A percentile compares a stretch with the other conserved stretches of the same genome.
phyloP scores from a whole-genome alignment of 257 asterid species.

The Verbascum thapsus region DNA sequence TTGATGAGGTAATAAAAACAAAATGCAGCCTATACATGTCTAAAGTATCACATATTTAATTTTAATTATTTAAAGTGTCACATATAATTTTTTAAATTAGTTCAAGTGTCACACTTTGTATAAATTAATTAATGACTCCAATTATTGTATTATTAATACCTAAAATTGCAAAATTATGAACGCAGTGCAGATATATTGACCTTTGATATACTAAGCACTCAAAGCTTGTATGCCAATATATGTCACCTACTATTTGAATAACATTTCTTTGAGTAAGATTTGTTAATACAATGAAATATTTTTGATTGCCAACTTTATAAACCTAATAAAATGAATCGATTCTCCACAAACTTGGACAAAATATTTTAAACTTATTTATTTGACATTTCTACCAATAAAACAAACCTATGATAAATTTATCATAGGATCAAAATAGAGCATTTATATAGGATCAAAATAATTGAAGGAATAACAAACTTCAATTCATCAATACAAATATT shows the following conservation, averaged over 20 bases:
- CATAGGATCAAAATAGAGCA: too few species aligned
- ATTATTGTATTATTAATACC: neutral
- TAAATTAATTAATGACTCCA: neutral
- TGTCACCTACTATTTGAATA: conserved; percentile 17
- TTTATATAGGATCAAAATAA: too few species aligned
- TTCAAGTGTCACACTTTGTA: conserved; percentile 21
- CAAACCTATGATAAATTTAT: too few species aligned
- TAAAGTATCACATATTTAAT: conserved; percentile 39
- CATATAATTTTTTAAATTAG: neutral
- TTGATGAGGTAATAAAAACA: conserved; percentile 38
- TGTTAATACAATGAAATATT: neutral
- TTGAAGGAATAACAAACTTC: too few species aligned
- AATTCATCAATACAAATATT: too few species aligned
- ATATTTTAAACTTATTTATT: too few species aligned
- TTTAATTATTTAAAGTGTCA: neutral
- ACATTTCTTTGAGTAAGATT: neutral
- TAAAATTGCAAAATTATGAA: neutral
- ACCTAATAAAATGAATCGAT: neutral
- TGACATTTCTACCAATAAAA: too few species aligned
- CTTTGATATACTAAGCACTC: conserved; percentile 3
- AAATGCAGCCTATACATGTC: conserved; percentile 29
- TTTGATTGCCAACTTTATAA: conserved; percentile 32
- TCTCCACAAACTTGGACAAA: conserved; percentile 21
- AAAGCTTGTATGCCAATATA: conserved; percentile 14
- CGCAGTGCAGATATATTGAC: conserved; percentile 26